Base-by-base conservation (phyloP, 495 filamentous ascomycete species). In the Filosporella fistucella region DNA sequence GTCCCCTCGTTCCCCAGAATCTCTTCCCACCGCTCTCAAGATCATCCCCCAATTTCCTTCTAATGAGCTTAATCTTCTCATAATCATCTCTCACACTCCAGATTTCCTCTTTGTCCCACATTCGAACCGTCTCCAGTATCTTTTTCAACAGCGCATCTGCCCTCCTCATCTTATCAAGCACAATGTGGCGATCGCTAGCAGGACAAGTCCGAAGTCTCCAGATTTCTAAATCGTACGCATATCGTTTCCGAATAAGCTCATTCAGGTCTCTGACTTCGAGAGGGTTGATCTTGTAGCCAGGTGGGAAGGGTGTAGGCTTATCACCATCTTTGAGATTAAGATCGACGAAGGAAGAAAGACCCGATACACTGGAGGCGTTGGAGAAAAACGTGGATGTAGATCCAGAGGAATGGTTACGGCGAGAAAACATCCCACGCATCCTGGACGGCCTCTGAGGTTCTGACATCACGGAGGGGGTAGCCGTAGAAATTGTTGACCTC, bases 161-260 rank as follows among this genome's bases (percentile, higher is more conserved):
- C 8, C 34, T 30, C 6, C 5, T 10, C 49, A 52, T 52, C 12
- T 41, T 22, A 17, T 45, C 21, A 23, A 39, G 32, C 13, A 52
- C 42, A 1, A 30, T 0, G 8, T 22, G 33, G n/a, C 32, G 29
- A 16, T 52, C 16, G 17, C 22, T 17, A 5, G 30, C 17, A 13
- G 14, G 21, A 17, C 41, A 46, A 11, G 39, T 16, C 16, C 42
- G 30, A 10, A 17, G 12, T 14, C 33, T 35, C 49, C 49, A 52
- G 18, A 52, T 52, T 33, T 38, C 14, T 2, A 46, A 17, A 23
- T 52, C 49, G 3, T 46, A 28, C 26, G 42, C 20, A 41, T 52
- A 52, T 2, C 49, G 41, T 20, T 28, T 29, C 6, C 41, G 42
- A 5, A 52, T 52, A 7, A 52, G 42, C 49, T 52, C 49, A 25